A percentile compares a stretch with the other conserved stretches of the same genome.
These are phyloP conservation scores for Nasturtium officinale DNA, from an alignment of 345 rosid genomes.

Conservation along the genomic window DNA sequence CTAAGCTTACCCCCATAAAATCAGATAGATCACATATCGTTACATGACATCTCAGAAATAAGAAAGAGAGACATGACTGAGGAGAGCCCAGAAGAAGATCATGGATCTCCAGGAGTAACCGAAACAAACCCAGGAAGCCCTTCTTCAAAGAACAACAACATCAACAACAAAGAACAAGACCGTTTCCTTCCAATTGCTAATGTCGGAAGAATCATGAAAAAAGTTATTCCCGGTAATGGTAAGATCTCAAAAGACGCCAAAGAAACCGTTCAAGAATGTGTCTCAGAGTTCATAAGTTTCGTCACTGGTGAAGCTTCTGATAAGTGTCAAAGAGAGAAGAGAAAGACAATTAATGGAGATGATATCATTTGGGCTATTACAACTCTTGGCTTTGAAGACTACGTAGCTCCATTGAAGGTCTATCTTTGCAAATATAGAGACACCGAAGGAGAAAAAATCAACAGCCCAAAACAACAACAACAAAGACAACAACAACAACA, in stretches of 20 bases:
- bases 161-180: conserved; percentile 60
- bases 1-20: conserved; percentile 41
- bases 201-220: conserved; percentile 80
- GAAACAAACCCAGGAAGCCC: conserved; percentile 62
- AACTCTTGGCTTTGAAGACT: conserved; percentile 71
- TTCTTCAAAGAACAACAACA: conserved; percentile 41
- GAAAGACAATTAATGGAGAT: conserved; percentile 75
- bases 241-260: conserved; percentile 75
- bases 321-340: conserved; percentile 69
- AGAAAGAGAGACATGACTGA: conserved; percentile 54
- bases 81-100: conserved; percentile 52
- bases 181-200: conserved; percentile 74
- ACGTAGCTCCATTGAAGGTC: conserved; percentile 57
- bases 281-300: conserved; percentile 75
- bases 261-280: conserved; percentile 78
- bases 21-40: conserved; percentile 18
- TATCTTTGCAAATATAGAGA: conserved; percentile 64
- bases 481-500: conserved; percentile 49
- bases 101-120: conserved; percentile 28
- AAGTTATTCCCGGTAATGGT: conserved; percentile 64
- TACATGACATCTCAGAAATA: conserved; percentile 26
- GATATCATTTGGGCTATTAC: conserved; percentile 81
- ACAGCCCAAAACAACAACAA: conserved; percentile 60
- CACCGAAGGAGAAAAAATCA: conserved; percentile 66
- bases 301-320: conserved; percentile 76